These are phyloP conservation scores for Ophiocordyceps camponoti-saundersi DNA, from an alignment of 2,329 filamentous ascomycete genomes.

Conservation along the genomic window DNA sequence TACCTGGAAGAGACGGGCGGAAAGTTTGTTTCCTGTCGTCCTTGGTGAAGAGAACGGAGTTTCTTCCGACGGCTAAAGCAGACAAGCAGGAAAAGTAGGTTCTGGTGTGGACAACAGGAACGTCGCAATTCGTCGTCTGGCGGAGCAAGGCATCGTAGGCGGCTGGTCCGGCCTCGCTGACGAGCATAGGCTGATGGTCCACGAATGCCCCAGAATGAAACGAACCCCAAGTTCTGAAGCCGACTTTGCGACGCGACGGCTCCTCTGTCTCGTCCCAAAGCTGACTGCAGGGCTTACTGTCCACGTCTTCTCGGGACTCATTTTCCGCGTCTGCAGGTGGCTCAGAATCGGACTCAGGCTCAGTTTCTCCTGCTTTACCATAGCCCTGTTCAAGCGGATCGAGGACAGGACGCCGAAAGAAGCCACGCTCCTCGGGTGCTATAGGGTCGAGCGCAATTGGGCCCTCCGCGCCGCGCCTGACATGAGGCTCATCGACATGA, in stretches of 20 bases:
- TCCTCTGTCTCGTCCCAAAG: conserved; percentile 29
- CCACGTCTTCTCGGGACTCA: neutral
- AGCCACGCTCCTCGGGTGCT: conserved; percentile 10
- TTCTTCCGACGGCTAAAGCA: conserved; percentile 51
- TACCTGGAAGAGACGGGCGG: conserved; percentile 22
- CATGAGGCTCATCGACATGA: conserved; percentile 8
- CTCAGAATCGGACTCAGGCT: neutral
- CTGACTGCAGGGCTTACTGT: conserved; percentile 5
- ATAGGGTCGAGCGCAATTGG: conserved; percentile 6
- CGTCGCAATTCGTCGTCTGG: conserved; percentile 19
- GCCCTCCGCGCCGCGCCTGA: neutral
- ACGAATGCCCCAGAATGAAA: conserved; percentile 30
- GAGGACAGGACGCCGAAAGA: conserved; percentile 11
- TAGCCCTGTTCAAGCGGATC: neutral
- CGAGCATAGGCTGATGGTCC: conserved; percentile 29
- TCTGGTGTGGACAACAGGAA: conserved; percentile 27
- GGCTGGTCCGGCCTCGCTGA: conserved; percentile 50
- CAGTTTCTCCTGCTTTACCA: neutral
- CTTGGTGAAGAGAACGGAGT: conserved; percentile 55
- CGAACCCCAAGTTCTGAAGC: conserved; percentile 51
- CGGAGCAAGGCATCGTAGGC: conserved; percentile 48
- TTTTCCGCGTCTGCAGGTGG: neutral
- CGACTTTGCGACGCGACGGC: conserved; percentile 12
- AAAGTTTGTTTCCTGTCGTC: conserved; percentile 35
- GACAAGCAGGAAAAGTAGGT: conserved; percentile 41